Percentiles rank a stretch among this genome's conserved stretches.
These are phyloP conservation scores for Gastrolobium villosum DNA, from an alignment of 306 rosid genomes.

Conservation along the genomic window DNA sequence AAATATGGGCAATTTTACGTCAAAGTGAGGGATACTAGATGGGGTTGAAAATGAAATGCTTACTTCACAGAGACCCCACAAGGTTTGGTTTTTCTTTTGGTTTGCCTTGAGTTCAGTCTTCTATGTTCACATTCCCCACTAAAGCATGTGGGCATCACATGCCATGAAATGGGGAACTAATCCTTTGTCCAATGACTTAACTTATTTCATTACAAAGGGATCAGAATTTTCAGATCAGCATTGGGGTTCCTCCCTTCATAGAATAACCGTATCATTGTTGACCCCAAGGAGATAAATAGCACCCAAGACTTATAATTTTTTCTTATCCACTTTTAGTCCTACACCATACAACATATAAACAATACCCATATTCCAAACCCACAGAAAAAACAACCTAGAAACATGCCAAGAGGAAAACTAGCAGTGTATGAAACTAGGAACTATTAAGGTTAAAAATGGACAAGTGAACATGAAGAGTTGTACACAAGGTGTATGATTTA, in stretches of 20 bases:
- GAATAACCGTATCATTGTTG: constrained; percentile 37
- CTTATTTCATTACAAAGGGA: constrained; percentile 31
- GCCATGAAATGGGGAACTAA: constrained; percentile 47
- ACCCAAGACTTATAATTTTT: neutral
- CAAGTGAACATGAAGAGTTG: constrained; percentile 6
- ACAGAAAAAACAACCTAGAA: constrained; percentile 12
- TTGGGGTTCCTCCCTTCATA: constrained; percentile 39
- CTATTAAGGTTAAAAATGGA: neutral
- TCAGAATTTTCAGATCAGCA: constrained; percentile 46
- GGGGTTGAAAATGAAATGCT: constrained; percentile 41
- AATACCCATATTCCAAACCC: constrained; percentile 11
- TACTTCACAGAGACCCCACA: constrained; percentile 44
- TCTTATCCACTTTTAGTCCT: constrained; percentile 19
- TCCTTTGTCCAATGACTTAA: constrained; percentile 31
- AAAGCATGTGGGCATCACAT: constrained; percentile 65
- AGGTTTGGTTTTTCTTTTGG: constrained; percentile 44
- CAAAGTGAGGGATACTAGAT: constrained; percentile 40
- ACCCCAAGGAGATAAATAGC: constrained; percentile 46
- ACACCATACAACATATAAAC: neutral
- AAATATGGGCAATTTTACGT: constrained; percentile 8
- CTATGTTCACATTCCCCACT: constrained; percentile 61
- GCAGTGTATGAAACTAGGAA: neutral
- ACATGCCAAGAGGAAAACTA: constrained; percentile 15
- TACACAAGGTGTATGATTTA: constrained; percentile 13
- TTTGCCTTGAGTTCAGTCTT: constrained; percentile 51